Evolutionary conservation across 164 flowering plant species (phyloP).

Genomic region (Echeveria elegans): DNA sequence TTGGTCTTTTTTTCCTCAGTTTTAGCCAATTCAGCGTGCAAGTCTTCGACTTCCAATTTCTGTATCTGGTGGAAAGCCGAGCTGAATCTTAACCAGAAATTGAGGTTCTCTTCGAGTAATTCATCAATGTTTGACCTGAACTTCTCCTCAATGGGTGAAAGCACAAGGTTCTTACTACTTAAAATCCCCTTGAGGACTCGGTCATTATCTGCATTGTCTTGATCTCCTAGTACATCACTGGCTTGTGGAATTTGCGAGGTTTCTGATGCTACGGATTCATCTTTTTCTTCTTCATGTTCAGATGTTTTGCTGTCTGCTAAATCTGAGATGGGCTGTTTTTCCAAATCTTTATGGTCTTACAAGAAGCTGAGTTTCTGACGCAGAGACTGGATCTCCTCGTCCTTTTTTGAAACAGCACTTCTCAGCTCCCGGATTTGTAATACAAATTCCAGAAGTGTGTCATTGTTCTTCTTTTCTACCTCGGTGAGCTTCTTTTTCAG

Average conservation of each 20-base stretch:
- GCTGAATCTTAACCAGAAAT: slow-evolving; percentile 64
- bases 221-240: neutral
- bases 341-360: slow-evolving; percentile 12
- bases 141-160: slow-evolving; percentile 38
- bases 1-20: slow-evolving; percentile 25
- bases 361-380: slow-evolving; percentile 30
- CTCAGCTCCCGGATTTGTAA: slow-evolving; percentile 30
- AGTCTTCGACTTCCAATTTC: slow-evolving; percentile 39
- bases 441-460: slow-evolving; percentile 20
- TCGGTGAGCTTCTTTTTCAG: slow-evolving; percentile 43
- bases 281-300: slow-evolving; percentile 11
- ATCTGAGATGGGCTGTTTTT: slow-evolving; percentile 6
- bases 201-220: too few relatives aligned
- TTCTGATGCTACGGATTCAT: slow-evolving; percentile 8
- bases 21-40: slow-evolving; percentile 34
- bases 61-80: slow-evolving; percentile 48
- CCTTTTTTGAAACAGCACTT: slow-evolving; percentile 34
- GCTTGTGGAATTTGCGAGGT: neutral
- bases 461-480: slow-evolving; percentile 29
- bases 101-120: slow-evolving; percentile 54
- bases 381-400: slow-evolving; percentile 41
- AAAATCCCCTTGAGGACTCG: slow-evolving; percentile 21
- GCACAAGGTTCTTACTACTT: slow-evolving; percentile 14
- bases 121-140: slow-evolving; percentile 50
- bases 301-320: slow-evolving; percentile 10